These are phyloP conservation scores for Chytriomyces sp. DNA, from an alignment of 192 early-diverging fungal genomes.

Conservation along the genomic window DNA sequence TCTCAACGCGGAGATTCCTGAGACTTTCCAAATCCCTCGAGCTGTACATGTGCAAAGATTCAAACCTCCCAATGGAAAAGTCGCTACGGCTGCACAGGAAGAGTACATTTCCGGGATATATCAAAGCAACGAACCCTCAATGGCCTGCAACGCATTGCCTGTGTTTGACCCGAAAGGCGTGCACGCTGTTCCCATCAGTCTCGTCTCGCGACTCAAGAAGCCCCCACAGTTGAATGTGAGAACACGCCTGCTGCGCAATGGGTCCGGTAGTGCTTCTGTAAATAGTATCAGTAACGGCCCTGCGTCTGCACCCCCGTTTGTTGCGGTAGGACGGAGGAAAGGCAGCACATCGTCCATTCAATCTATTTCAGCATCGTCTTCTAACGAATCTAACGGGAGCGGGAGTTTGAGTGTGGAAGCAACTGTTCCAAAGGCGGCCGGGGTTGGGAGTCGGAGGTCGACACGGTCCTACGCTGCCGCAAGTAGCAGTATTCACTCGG, in stretches of 20 bases:
- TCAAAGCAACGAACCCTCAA: not conserved
- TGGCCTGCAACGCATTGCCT: not conserved
- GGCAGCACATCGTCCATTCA: not conserved
- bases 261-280: not conserved
- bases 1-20: not conserved
- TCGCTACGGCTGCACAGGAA: not conserved
- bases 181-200: not conserved
- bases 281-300: not conserved
- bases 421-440: no score
- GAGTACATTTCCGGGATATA: no score
- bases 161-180: constrained; percentile 6
- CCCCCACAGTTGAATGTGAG: not conserved
- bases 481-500: no score
- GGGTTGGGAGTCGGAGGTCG: no score
- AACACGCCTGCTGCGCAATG: not conserved
- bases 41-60: not conserved
- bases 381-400: not conserved
- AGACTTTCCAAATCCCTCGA: not conserved
- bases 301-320: not conserved
- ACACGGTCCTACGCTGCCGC: no score
- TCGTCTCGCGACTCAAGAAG: not conserved
- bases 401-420: not conserved
- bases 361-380: not conserved
- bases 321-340: not conserved
- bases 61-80: not conserved